These are phyloP conservation scores for Gleditsia sinensis DNA, from an alignment of 306 rosid genomes.

Conservation along the genomic window DNA sequence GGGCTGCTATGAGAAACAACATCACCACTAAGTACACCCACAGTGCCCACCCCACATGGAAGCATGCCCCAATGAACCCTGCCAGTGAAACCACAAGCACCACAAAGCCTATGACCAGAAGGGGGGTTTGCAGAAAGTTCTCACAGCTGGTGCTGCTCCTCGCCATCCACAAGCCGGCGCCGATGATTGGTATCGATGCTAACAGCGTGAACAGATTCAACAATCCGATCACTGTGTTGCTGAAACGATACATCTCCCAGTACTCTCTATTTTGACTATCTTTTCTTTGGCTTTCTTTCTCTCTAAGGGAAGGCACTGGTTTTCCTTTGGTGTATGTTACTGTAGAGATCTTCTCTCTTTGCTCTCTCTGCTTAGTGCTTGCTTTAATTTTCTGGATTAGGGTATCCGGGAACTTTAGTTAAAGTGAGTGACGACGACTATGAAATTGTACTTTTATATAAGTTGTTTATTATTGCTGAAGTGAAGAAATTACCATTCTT, in stretches of 20 bases:
- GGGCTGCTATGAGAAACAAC: constrained; percentile 71
- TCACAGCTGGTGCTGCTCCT: constrained; percentile 83
- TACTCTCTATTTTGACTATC: no score
- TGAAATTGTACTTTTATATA: no score
- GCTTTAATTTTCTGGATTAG: no score
- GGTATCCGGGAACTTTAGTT: no score
- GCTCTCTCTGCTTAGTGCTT: no score
- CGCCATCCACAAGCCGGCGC: constrained; percentile 93
- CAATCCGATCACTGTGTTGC: constrained; percentile 95
- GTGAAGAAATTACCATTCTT: no score
- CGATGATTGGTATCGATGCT: constrained; percentile 93
- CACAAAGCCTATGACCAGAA: constrained; percentile 73
- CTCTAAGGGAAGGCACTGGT: no score
- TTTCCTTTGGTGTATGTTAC: no score
- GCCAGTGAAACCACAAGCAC: constrained; percentile 79
- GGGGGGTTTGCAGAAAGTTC: constrained; percentile 84
- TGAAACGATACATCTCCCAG: constrained; percentile 83
- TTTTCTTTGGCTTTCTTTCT: no score
- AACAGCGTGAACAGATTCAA: constrained; percentile 80
- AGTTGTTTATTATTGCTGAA: no score
- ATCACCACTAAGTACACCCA: constrained; percentile 86
- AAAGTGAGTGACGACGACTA: no score
- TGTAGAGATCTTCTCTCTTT: no score
- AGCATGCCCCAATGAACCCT: constrained; percentile 96
- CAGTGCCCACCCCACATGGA: constrained; percentile 89